Evolutionary conservation across 805 yeast genomes (phyloP).

Genomic region (Suhomyces prunicola): DNA sequence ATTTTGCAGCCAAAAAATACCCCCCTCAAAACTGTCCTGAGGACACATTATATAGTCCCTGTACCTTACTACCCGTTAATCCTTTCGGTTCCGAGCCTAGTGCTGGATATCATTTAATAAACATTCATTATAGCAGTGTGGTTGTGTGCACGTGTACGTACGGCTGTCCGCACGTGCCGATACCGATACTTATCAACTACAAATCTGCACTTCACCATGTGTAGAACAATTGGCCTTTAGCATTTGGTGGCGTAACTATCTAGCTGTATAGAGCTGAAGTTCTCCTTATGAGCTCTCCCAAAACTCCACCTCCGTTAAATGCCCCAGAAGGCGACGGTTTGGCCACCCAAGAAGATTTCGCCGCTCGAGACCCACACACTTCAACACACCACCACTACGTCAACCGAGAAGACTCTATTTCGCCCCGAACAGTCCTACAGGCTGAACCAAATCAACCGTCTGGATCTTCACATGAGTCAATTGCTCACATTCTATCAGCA

Average conservation of each 20-base stretch:
- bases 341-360: no score
- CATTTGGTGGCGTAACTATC: neutral
- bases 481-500: constrained; percentile 5
- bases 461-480: constrained; percentile 1
- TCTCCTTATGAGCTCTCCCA: neutral
- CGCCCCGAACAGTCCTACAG: neutral
- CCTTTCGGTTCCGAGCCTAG: neutral
- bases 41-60: neutral
- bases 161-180: neutral
- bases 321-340: neutral
- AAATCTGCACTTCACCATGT: neutral
- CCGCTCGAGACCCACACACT: neutral
- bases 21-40: neutral
- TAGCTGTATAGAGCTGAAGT: neutral
- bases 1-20: neutral
- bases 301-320: neutral
- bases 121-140: neutral
- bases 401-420: neutral
- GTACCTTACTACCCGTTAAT: neutral
- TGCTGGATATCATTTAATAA: neutral
- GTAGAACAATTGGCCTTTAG: neutral
- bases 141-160: neutral
- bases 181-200: neutral
- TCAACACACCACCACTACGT: neutral
- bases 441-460: neutral